Evolutionary conservation across 1,284 basidiomycete genomes (phyloP).

Genomic region (Cutaneotrichosporon sp.): DNA sequence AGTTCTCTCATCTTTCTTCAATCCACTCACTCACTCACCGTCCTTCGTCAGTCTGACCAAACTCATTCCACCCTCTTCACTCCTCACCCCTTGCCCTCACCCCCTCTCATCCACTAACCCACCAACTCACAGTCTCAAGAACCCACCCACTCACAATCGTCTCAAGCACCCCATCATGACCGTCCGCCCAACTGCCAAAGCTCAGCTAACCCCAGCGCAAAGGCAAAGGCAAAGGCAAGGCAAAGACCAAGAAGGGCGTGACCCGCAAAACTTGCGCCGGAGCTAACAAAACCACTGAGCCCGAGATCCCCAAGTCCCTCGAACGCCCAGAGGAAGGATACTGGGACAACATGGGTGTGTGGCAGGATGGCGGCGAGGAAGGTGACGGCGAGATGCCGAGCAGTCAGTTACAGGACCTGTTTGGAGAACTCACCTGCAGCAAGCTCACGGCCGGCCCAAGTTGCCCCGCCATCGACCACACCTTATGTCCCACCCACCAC

Average conservation of each 20-base stretch:
- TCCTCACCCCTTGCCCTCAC: no score
- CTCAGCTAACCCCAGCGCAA: background rate
- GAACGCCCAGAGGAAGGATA: constrained; percentile 13
- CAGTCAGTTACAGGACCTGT: background rate
- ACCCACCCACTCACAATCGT: background rate
- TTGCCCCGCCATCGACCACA: no score
- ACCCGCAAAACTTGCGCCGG: constrained; percentile 2
- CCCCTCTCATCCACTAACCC: background rate
- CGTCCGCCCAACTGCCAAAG: background rate
- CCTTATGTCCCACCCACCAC: background rate
- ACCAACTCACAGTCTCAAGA: background rate
- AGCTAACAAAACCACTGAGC: background rate
- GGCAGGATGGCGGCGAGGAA: background rate
- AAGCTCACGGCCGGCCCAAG: background rate
- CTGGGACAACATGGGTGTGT: constrained; percentile 11
- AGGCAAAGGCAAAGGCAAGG: background rate
- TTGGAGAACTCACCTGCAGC: background rate
- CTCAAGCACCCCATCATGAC: background rate
- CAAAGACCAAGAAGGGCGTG: background rate
- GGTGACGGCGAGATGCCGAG: background rate
- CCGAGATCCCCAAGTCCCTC: background rate
- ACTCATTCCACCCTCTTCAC: background rate
- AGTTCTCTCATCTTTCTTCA: background rate
- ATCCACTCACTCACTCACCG: no score
- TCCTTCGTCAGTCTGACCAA: background rate